A percentile compares a stretch with the other conserved stretches of the same genome.
These are phyloP conservation scores for Triangularia verruculosa DNA, from an alignment of 2,329 filamentous ascomycete species.

Conservation along the genomic window DNA sequence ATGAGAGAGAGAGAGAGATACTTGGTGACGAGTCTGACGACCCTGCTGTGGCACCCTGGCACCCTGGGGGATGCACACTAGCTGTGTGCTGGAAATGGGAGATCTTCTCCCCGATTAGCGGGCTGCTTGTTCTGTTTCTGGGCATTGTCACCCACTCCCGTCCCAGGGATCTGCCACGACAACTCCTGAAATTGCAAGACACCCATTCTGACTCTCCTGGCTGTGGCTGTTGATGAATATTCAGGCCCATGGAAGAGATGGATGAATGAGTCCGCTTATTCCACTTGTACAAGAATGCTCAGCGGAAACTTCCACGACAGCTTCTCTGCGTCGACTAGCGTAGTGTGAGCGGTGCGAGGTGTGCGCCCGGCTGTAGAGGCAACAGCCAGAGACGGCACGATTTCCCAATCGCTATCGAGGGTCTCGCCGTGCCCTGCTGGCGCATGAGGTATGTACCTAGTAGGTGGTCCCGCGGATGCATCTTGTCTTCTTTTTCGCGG, in stretches of 20 bases:
- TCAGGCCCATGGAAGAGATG: neutral
- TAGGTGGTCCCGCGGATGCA: constrained; percentile 3
- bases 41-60: constrained; percentile 21
- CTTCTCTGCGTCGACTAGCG: neutral
- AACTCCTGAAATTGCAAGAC: neutral
- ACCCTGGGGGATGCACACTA: constrained; percentile 18
- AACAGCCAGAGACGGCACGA: neutral
- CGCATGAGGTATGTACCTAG: too few species aligned
- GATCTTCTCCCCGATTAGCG: constrained; percentile 23
- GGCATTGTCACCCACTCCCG: constrained; percentile 9
- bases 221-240: neutral
- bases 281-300: neutral
- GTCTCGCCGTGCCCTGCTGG: constrained; percentile 2
- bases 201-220: neutral
- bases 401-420: constrained; percentile 10
- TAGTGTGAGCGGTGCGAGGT: neutral
- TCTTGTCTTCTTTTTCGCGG: neutral
- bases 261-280: too few species aligned
- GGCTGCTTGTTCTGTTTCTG: constrained; percentile 10
- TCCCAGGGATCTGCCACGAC: constrained; percentile 17
- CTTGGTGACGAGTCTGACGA: constrained; percentile 23
- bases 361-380: constrained; percentile 12
- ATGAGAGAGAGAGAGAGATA: too few species aligned
- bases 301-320: neutral
- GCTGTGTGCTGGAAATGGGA: constrained; percentile 14